A percentile compares a stretch with the other conserved stretches of the same genome.
Conservation (phyloP, 352 stramenopile species). For the Phytophthora pinifolia region DNA sequence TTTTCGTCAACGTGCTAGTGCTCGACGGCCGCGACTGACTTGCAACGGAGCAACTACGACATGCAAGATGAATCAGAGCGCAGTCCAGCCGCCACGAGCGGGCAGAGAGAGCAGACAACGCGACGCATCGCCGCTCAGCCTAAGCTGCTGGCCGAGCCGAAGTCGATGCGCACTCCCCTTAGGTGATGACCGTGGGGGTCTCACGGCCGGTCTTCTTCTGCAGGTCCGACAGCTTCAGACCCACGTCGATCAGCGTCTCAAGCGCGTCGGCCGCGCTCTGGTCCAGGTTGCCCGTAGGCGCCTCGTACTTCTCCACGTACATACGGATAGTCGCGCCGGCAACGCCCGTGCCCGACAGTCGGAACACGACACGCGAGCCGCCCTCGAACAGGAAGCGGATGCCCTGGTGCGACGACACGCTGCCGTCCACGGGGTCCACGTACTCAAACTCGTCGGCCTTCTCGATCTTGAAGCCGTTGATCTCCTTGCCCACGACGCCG, state of each 20-base stretch:
- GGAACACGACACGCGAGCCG: conserved; percentile 96
- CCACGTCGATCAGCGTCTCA: conserved; percentile 91
- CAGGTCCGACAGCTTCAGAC: conserved; percentile 92
- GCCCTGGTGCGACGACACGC: conserved; percentile 95
- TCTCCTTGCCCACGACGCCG: conserved; percentile 58
- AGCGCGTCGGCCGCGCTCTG: conserved; percentile 80
- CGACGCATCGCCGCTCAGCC: conserved; percentile 17
- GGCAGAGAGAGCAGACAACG: conserved; percentile 23
- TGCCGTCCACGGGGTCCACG: conserved; percentile 97
- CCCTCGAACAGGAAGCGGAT: conserved; percentile 96
- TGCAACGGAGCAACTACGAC: conserved; percentile 31
- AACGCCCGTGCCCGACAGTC: conserved; percentile 97
- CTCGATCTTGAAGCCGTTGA: conserved; percentile 82
- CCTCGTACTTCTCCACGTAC: conserved; percentile 99
- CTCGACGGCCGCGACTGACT: conserved; percentile 13
- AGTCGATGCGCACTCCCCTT: conserved; percentile 43
- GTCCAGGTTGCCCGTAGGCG: conserved; percentile 78
- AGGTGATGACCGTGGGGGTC: conserved; percentile 97
- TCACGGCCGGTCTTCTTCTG: conserved; percentile 92
- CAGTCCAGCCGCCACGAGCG: conserved; percentile 18
- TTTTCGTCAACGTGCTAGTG: conserved; percentile 23
- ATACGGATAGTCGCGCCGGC: conserved; percentile 97
- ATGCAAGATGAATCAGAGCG: conserved; percentile 30
- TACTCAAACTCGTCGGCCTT: conserved; percentile 98
- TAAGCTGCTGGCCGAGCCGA: conserved; percentile 19